These are phyloP conservation scores for Pugionium dolabratum DNA, from an alignment of 345 rosid species.

Conservation along the genomic window DNA sequence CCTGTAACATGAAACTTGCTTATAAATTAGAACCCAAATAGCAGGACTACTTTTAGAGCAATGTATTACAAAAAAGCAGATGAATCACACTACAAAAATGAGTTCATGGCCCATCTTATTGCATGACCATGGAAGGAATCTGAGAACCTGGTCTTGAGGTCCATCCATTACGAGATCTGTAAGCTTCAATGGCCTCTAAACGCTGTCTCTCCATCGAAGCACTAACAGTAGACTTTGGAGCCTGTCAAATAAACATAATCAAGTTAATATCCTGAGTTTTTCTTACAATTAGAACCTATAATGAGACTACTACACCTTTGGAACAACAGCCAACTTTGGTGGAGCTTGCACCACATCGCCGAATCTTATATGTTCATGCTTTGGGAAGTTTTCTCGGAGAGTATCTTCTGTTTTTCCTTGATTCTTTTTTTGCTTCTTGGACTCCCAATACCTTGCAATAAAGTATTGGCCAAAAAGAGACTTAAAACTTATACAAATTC, in stretches of 20 bases:
- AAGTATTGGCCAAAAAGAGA: not conserved
- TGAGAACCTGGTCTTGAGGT: slow-evolving; percentile 63
- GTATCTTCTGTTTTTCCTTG: slow-evolving; percentile 49
- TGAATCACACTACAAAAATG: slow-evolving; percentile 22
- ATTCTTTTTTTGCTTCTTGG: slow-evolving; percentile 67
- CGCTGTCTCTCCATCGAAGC: slow-evolving; percentile 76
- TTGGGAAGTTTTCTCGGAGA: slow-evolving; percentile 55
- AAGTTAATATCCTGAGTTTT: not conserved
- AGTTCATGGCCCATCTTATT: slow-evolving; percentile 20
- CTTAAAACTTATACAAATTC: not conserved
- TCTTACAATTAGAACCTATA: not conserved
- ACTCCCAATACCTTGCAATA: slow-evolving; percentile 65
- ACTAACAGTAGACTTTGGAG: slow-evolving; percentile 44
- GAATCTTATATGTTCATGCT: slow-evolving; percentile 63
- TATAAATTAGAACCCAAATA: slow-evolving; percentile 6
- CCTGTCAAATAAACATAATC: slow-evolving; percentile 46
- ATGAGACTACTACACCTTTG: slow-evolving; percentile 51
- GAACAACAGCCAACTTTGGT: slow-evolving; percentile 61
- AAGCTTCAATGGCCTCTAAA: slow-evolving; percentile 72
- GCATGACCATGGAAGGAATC: slow-evolving; percentile 45
- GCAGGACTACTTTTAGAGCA: slow-evolving; percentile 3
- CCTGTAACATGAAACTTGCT: too few relatives aligned
- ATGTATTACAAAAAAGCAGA: slow-evolving; percentile 9
- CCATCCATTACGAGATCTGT: slow-evolving; percentile 77
- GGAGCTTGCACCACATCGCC: slow-evolving; percentile 93